Evolutionary conservation across 2,329 filamentous ascomycete species (phyloP), one percentile per base, ranked within the genome.

Genomic region (Ascochyta clinopodiicola): DNA sequence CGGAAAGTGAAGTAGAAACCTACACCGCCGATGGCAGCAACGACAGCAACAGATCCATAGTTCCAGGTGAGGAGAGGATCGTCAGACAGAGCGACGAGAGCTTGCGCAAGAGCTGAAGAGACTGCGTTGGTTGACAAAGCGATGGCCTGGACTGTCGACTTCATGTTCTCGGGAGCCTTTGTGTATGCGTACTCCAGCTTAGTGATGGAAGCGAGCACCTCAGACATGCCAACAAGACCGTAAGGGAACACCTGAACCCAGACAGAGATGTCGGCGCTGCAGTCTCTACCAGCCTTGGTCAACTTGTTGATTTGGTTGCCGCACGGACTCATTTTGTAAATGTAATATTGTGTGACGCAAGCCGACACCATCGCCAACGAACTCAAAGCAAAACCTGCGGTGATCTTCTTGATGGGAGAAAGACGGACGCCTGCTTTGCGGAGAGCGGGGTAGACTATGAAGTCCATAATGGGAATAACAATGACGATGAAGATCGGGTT

Each of bases 401-500:
- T 82, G 76, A 93, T 92, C 72, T 87, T 88, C 79, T 88, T 91
- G 77, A 92, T 89, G 38, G 89, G 90, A 1, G 84, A 88, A 77
- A 92, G 90, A 49, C 80, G 79, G 69, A 92, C 81, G 35, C 84
- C 84, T 22, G 82, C 57, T 68, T 84, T 87, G 64, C 87, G 85
- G 51, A 92, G 82, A n/a, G 80, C 70, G 0, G 90, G 90, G 75
- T 92, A 93, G 55, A 93, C 63, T 36, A 86, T 37, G 44, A 71
- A 67, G 55, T 93, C 89, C 64, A 87, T 84, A 56, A 92, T 77
- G 0, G 70, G 71, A 22, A 72, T 66, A 2, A 92, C 84, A 68
- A 93, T 86, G 64, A 93, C 84, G 59, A 93, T 85, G 42, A 88
- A 86, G 63, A 93, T 86, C 3, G 90, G 88, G 75, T 93, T 88